phyloP scores from a whole-genome alignment of 495 filamentous ascomycete species.

The Penicillium pancosmium region DNA sequence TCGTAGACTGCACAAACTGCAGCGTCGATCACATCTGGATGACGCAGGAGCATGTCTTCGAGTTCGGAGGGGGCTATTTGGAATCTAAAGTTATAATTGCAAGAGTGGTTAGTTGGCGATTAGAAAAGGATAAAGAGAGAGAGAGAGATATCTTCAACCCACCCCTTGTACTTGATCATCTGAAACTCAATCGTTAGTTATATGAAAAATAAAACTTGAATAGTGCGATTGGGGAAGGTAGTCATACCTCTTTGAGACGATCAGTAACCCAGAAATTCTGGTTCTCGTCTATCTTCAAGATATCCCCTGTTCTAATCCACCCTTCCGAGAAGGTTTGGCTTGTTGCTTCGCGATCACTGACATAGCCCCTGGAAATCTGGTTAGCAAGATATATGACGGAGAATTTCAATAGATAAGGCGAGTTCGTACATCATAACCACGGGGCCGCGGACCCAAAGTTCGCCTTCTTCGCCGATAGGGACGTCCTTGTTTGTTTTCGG shows the following conservation, averaged over 20 bases:
- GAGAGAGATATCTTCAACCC: slow-evolving; percentile 33
- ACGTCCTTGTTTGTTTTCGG: slow-evolving; percentile 14
- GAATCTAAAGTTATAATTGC: slow-evolving; percentile 44
- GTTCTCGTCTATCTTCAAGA: slow-evolving; percentile 12
- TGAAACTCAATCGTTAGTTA: slow-evolving; percentile 20
- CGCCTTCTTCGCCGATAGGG: slow-evolving; percentile 10
- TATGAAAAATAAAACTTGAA: neutral
- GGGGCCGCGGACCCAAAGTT: slow-evolving; percentile 13
- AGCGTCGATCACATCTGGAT: slow-evolving; percentile 66
- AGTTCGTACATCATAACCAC: slow-evolving; percentile 6
- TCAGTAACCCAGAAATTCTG: slow-evolving; percentile 13
- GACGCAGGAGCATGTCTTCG: slow-evolving; percentile 68
- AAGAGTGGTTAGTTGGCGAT: neutral
- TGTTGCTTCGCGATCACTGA: slow-evolving; percentile 11
- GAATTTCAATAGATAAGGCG: too few species aligned
- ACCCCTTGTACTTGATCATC: slow-evolving; percentile 45
- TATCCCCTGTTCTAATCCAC: slow-evolving; percentile 14
- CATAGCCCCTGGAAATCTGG: slow-evolving; percentile 7
- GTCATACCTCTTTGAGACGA: slow-evolving; percentile 14
- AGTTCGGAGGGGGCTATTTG: slow-evolving; percentile 83
- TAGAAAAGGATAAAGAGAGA: neutral
- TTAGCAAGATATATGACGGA: neutral
- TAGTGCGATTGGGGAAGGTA: neutral
- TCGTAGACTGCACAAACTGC: slow-evolving; percentile 73
- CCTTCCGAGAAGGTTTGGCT: slow-evolving; percentile 6